Base-by-base conservation (phyloP, 2,329 filamentous ascomycete genomes). In the Conoideocrella luteorostrata region DNA sequence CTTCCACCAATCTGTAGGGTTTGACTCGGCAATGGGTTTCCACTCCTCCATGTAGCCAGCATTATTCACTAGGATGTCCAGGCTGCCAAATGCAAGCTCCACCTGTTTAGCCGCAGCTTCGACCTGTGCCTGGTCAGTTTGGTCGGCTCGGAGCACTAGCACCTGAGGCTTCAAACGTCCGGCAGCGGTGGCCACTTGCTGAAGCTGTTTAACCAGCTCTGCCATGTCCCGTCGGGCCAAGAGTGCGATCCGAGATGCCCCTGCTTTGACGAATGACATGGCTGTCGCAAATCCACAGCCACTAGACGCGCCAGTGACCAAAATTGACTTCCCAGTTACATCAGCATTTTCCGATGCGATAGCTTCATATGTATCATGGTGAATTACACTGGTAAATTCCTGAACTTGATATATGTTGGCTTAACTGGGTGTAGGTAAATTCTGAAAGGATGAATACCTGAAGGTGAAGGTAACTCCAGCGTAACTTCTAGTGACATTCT, bases 291-390 rank as follows among this genome's bases (percentile, higher is more conserved):
- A 64, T 5, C 79, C 78, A 28, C 80, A 69, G 3, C 77, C 76
- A 30, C 69, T 71, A 3, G 71, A 74, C 0, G 71, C 76, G 7
- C 77, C 78, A 1, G 70, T 77, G 40, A 82, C 70, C 45, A 83
- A 65, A 36, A 70, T 57, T 7, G 58, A 56, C 41, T 64, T 65
- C 5, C 61, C 61, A 4, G 53, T 41, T 23, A 72, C 65, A 47
- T 70, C 51, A 28, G 58, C 53, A 22, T 65, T 62, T n/a, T n/a
- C n/a, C n/a, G n/a, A n/a, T 15, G 54, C 59, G 54, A 82, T 79
- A 46, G 61, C 64, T 0, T 69, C 64, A 54, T 82, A 82, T 3
- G 74, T 79, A 50, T 77, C 69, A 42, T 63, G 57, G 54, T 70
- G 69, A 12, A 23, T 23, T 34, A 15, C 17, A 13, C 9, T 13